phyloP scores from a whole-genome alignment of 2,329 filamentous ascomycete species.

The Diaporthe sp. region DNA sequence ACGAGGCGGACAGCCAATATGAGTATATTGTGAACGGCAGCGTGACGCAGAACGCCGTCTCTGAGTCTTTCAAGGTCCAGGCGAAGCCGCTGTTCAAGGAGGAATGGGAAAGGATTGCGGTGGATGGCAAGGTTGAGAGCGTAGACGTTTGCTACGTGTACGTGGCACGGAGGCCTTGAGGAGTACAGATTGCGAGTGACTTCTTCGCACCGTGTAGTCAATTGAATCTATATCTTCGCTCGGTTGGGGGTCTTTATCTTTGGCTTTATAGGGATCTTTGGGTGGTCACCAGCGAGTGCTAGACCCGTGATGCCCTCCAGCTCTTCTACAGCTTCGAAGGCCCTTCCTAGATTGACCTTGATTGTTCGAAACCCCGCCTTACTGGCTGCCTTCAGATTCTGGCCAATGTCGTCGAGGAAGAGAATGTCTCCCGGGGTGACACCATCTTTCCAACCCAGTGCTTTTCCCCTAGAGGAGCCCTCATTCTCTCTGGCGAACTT shows the following conservation, averaged over 20 bases:
- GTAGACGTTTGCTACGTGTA: constrained; percentile 49
- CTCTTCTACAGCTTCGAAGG: constrained; percentile 84
- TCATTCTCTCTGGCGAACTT: constrained; percentile 69
- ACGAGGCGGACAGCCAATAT: constrained; percentile 48
- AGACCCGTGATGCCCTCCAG: constrained; percentile 83
- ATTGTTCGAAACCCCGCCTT: constrained; percentile 83
- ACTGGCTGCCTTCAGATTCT: constrained; percentile 87
- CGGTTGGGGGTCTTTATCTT: constrained; percentile 47
- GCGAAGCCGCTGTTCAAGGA: constrained; percentile 46
- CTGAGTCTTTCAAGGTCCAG: constrained; percentile 43
- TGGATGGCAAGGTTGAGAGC: constrained; percentile 47
- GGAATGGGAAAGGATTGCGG: constrained; percentile 48
- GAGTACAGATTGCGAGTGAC: not conserved
- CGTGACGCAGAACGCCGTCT: constrained; percentile 40
- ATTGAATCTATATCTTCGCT: constrained; percentile 57
- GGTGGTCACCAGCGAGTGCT: constrained; percentile 67
- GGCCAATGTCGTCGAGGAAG: constrained; percentile 94
- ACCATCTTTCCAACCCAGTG: constrained; percentile 60
- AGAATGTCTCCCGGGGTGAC: constrained; percentile 77
- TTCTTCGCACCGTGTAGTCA: not conserved
- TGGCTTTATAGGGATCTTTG: constrained; percentile 60
- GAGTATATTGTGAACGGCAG: constrained; percentile 43
- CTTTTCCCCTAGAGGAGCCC: constrained; percentile 51
- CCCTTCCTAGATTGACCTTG: constrained; percentile 84
- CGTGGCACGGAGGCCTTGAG: constrained; percentile 42